Evolutionary conservation across 2,329 filamentous ascomycete species (phyloP).

Genomic region (Calonectria montana): DNA sequence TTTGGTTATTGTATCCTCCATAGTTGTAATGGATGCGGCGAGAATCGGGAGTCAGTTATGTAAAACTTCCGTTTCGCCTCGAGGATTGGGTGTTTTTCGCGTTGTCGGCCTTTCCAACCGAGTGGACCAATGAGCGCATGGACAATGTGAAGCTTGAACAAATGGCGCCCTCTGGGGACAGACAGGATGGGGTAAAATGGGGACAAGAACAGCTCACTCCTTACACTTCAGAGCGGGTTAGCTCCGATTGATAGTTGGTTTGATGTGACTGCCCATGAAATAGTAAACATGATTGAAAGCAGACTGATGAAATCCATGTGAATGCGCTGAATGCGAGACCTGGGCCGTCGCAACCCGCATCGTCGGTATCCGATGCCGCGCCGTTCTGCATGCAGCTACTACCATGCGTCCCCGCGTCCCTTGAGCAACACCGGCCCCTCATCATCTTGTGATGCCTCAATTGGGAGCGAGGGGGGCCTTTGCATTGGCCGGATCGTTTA

Average conservation of each 20-base stretch:
- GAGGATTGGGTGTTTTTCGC: neutral
- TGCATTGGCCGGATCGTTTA: neutral
- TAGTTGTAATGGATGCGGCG: neutral
- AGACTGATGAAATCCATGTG: neutral
- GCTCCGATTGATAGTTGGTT: neutral
- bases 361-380: slow-evolving; percentile 1
- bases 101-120: neutral
- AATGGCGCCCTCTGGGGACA: neutral
- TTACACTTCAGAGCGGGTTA: neutral
- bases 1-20: neutral
- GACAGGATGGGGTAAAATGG: neutral
- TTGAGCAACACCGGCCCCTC: neutral
- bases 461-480: neutral
- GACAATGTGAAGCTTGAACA: neutral
- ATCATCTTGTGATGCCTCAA: neutral
- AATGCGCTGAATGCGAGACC: neutral
- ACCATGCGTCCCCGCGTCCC: neutral
- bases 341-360: slow-evolving; percentile 13
- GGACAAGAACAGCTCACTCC: neutral
- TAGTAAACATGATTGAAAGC: neutral
- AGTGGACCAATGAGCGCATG: neutral
- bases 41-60: neutral
- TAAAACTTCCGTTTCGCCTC: neutral
- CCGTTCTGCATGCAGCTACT: neutral
- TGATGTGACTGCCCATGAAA: neutral